Evolutionary conservation across 2,329 filamentous ascomycete genomes (phyloP), one percentile per base, ranked within the genome.

Genomic region (Colletotrichum sp.): DNA sequence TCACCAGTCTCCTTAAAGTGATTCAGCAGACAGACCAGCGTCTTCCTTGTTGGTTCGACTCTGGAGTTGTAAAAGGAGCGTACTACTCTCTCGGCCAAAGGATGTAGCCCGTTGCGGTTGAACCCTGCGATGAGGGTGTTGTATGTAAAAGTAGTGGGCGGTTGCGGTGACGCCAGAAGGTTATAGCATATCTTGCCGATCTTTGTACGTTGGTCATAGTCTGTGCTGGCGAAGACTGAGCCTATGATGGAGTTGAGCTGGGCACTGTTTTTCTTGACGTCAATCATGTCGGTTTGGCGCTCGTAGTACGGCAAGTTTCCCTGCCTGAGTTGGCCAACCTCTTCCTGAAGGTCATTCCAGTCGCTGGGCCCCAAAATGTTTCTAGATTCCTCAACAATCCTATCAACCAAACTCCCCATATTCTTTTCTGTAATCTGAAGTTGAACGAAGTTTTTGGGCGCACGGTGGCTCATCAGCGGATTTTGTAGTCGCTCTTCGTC

Each of bases 61-160:
- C 82, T 82, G 48, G 85, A 89, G 12, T 84, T 79, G 57, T 90
- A 83, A 68, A 91, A 89, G 0, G 87, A 89, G 66, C 90, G 83
- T 24, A 91, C 85, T 36, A 93, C 86, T n/a, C 86, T 80, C 48
- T 91, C 86, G 6, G 90, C 88, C 22, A 93, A 84, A 48, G 85
- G 83, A 71, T 88, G 85, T 68, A 89, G 85, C 32, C 88, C 85
- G 7, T 89, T 81, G 36, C 87, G 86, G 68, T 90, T 88, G 67
- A 96, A 92, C n/a, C 91, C 90, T n/a, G 90, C 82, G 4, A 96
- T 89, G 30, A 97, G 87, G 15, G 89, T 89, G 80, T 96, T 96
- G 85, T 93, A 95, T 5, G 93, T 95, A 78, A 92, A 88, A 44
- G 94, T 89, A 77, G 91, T 91, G 1, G 94, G 93, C 1, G 92